Conservation (phyloP, 2,329 filamentous ascomycete species). For the Aspergillus sp. region DNA sequence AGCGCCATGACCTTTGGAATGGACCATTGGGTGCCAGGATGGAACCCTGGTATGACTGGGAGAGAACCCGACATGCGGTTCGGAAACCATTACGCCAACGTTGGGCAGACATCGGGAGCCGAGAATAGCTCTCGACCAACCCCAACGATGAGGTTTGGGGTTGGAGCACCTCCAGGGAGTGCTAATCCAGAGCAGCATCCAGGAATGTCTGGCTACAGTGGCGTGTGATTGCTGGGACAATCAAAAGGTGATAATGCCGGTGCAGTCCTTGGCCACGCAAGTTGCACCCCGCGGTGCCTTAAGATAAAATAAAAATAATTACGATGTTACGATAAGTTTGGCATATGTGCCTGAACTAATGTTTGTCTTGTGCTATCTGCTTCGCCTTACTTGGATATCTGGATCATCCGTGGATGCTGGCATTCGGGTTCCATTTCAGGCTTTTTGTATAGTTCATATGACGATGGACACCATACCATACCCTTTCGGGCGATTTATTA, state of each 20-base stretch:
- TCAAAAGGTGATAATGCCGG: not conserved
- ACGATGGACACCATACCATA: not conserved
- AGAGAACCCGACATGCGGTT: slow-evolving; percentile 17
- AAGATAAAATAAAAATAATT: not conserved
- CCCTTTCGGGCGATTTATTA: not conserved
- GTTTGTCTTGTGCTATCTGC: slow-evolving; percentile 7
- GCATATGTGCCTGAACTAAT: not conserved
- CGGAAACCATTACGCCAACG: slow-evolving; percentile 9
- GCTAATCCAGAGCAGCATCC: slow-evolving; percentile 7
- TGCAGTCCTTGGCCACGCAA: not conserved
- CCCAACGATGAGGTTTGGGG: slow-evolving; percentile 11
- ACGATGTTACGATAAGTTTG: slow-evolving; percentile 6
- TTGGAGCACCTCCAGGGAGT: not conserved
- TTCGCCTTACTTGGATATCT: not conserved
- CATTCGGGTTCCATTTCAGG: not conserved
- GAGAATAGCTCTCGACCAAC: slow-evolving; percentile 9
- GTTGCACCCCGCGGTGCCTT: not conserved
- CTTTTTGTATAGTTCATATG: too few relatives aligned
- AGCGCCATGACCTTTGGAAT: slow-evolving; percentile 62
- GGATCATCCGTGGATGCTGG: not conserved
- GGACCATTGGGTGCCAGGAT: slow-evolving; percentile 57
- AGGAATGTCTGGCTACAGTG: slow-evolving; percentile 11
- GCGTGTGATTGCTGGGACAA: slow-evolving; percentile 12
- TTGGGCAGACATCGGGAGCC: slow-evolving; percentile 15
- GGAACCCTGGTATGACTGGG: slow-evolving; percentile 25